Evolutionary conservation across 768 basidiomycete genomes (phyloP), one percentile per base, ranked within the genome.

Genomic region (Mycena latifolia): DNA sequence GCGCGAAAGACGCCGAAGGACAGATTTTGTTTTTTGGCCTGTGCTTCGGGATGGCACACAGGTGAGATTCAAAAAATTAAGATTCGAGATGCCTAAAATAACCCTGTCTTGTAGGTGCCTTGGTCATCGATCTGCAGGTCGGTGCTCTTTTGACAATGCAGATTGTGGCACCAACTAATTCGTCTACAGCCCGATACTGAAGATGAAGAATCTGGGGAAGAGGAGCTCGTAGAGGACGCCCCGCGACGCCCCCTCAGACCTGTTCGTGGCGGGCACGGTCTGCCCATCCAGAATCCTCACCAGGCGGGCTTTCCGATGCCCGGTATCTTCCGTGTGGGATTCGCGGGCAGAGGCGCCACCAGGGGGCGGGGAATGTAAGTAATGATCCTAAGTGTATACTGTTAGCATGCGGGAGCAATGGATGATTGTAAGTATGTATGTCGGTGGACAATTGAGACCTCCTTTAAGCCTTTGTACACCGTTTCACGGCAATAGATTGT

Each of bases 41-140:
- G 94, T 6, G 94, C 96, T 3, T 85, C 88, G 0, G 96, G 96
- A 12, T 97, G 95, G 96, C 96, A 98, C 72, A 92, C 87, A 61
- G 63, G 67, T 69, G 33, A 27, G 51, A 27, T 43, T 58, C n/a
- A 5, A 25, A 5, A 25, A 27, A 43, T 18, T 25, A 25, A 41
- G 28, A 28, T 47, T 17, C 47, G 25, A 15, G 20, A 45, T 20
- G 25, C 33, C 51, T 29, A 27, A 22, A 57, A 35, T 65, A 33
- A 54, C 50, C 39, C 17, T 35, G 25, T 29, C 43, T 22, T 41
- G 24, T 24, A 66, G 96, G 95, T 10, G 94, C 95, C 1, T 80
- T 98, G 51, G 93, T 94, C 4, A 90, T 97, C 43, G 93, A 95
- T 74, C 80, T 95, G 28, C 89, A 94, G 81, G 93, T 92, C 62